Conservation (phyloP, 208 protist genomes). For the Acanthamoeba lenticulata region DNA sequence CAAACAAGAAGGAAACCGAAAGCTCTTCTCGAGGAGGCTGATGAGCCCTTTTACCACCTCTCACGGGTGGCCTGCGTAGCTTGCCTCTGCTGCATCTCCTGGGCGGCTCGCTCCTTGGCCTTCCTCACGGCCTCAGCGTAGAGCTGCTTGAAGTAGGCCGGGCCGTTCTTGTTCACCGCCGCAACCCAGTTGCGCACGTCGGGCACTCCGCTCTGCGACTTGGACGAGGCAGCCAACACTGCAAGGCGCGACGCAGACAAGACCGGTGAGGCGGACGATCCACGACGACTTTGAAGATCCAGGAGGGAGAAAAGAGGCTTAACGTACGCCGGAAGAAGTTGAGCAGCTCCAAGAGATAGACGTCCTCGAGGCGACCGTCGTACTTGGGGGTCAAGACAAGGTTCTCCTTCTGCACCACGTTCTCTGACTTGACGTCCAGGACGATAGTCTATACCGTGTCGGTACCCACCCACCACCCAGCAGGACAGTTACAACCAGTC, state of each 20-base stretch:
- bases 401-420: neutral
- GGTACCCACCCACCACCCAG: neutral
- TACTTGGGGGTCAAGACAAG: neutral
- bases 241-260: neutral
- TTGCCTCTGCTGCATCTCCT: neutral
- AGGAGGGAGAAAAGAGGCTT: neutral
- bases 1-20: too few relatives aligned
- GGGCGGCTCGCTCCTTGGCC: neutral
- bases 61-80: too few relatives aligned
- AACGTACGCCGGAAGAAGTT: constrained; percentile 33
- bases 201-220: constrained; percentile 9
- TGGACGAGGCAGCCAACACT: constrained; percentile 3
- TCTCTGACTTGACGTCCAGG: neutral
- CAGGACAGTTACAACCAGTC: neutral
- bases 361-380: neutral
- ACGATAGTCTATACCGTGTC: neutral
- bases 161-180: neutral
- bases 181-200: constrained; percentile 17
- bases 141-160: neutral
- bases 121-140: neutral
- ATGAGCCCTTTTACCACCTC: too few relatives aligned
- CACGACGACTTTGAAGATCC: neutral
- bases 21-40: too few relatives aligned
- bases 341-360: constrained; percentile 5
- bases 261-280: neutral